Percentiles rank a stretch among this genome's conserved stretches.
These are phyloP conservation scores for Coniochaeta prunicola DNA, from an alignment of 2,329 filamentous ascomycete genomes.

Conservation along the genomic window DNA sequence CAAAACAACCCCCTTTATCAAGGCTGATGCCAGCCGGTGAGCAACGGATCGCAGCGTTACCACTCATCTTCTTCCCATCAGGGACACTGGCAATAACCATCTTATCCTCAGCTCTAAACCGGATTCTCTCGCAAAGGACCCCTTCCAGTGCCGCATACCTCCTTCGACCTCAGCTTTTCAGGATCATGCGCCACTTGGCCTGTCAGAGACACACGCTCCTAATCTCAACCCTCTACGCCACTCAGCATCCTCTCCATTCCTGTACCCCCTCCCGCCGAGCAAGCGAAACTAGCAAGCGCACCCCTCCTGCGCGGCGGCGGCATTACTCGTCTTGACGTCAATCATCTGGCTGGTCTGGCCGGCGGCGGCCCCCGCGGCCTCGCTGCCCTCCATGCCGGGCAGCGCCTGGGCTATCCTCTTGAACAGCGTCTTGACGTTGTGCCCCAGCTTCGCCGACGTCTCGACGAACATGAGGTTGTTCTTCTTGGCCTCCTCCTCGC, in stretches of 20 bases:
- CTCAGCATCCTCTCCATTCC: not conserved
- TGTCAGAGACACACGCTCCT: not conserved
- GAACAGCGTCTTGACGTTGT: slow-evolving; percentile 97
- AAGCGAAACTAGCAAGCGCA: slow-evolving; percentile 51
- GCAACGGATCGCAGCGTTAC: not conserved
- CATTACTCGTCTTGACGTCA: slow-evolving; percentile 78
- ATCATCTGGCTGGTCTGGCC: slow-evolving; percentile 78
- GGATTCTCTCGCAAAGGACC: not conserved
- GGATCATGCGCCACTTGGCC: not conserved
- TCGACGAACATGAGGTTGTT: slow-evolving; percentile 99
- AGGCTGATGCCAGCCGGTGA: slow-evolving; percentile 7
- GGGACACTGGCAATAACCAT: not conserved
- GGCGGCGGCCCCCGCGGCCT: slow-evolving; percentile 60
- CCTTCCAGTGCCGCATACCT: not conserved
- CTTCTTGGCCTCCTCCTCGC: slow-evolving; percentile 96
- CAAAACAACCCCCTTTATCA: slow-evolving; percentile 7
- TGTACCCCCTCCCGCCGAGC: not conserved
- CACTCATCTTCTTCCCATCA: not conserved
- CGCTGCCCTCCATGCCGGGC: slow-evolving; percentile 93
- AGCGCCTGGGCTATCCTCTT: slow-evolving; percentile 96
- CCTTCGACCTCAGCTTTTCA: not conserved
- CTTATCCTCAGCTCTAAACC: not conserved
- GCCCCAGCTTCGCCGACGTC: slow-evolving; percentile 93
- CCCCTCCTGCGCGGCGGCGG: slow-evolving; percentile 63
- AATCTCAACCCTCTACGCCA: not conserved